These are phyloP conservation scores for Candida gigantensis DNA, from an alignment of 1,139 yeast species.

Conservation along the genomic window DNA sequence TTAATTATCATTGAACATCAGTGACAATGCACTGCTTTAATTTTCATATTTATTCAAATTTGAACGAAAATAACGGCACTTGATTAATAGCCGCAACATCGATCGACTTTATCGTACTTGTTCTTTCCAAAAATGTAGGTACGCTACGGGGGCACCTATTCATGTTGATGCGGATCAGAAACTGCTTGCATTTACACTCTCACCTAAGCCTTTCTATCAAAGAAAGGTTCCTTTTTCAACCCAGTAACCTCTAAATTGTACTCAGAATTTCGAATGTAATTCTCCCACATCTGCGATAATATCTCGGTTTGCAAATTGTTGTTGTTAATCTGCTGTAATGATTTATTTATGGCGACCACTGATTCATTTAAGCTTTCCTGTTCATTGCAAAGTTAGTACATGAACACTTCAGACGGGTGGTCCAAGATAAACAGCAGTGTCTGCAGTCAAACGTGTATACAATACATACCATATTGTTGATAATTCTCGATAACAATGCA, in stretches of 20 bases:
- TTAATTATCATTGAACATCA: not conserved
- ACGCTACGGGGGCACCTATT: too few species aligned
- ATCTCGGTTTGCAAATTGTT: conserved; percentile 72
- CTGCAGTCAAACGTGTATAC: too few species aligned
- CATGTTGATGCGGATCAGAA: not conserved
- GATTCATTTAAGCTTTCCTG: conserved; percentile 74
- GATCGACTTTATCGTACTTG: too few species aligned
- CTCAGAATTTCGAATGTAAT: conserved; percentile 69
- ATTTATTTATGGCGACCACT: conserved; percentile 60
- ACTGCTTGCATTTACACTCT: not conserved
- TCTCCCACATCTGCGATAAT: conserved; percentile 80
- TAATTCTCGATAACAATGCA: conserved; percentile 73
- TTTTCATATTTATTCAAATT: too few species aligned
- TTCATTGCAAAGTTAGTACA: conserved; percentile 1
- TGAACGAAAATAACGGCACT: too few species aligned
- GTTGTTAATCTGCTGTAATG: conserved; percentile 61
- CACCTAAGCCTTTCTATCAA: conserved; percentile 1
- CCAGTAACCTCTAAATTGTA: conserved; percentile 75
- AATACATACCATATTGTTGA: conserved; percentile 66
- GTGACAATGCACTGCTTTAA: too few species aligned
- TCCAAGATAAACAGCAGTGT: too few species aligned
- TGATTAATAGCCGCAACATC: too few species aligned
- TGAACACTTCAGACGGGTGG: too few species aligned
- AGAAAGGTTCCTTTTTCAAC: conserved; percentile 23
- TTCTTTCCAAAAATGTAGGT: too few species aligned